Evolutionary conservation across 2,329 filamentous ascomycete genomes (phyloP), one percentile per base, ranked within the genome.

Genomic region (Ceratocystis smalleyi): DNA sequence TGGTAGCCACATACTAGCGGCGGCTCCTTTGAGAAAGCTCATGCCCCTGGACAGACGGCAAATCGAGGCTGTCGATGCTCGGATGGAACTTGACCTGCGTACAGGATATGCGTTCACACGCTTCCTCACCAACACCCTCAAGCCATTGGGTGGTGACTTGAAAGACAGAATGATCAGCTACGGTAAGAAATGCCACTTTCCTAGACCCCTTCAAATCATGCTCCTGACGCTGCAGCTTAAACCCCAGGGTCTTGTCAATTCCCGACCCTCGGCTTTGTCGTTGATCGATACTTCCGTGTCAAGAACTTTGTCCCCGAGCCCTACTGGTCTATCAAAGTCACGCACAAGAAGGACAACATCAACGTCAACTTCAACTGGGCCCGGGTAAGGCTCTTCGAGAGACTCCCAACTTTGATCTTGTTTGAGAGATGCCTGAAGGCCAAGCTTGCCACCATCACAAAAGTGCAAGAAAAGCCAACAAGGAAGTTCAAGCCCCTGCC

Each of bases 401-500:
- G 91, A 61, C 87, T 89, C 73, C 81, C 85, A 1, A 87, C 90
- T 5, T 81, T 87, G 7, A 82, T 96, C 68, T 78, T 97, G 19
- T 94, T 92, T 70, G 94, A 99, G 74, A 80, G 86, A 69, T 97
- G 91, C 69, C 78, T 99, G 10, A 73, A 78, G 6, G 87, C 90
- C 12, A 89, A 87, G 70, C 82, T 77, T 15, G 92, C 91, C 22
- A 87, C 84, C 69, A 88, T 99, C 19, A 87, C 79, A 43, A 95
- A 90, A 70, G 89, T 96, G 64, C 84, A 89, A 69, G 89, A 91
- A 71, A 96, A 95, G 72, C 89, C 91, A 1, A 95, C 91, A 0
- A 91, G 86, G 71, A 96, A 95, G 75, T 96, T 88, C 86, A 92
- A 92, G 70, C 94, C 94, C 0, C 75, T 99, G 12, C 94, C 94